Conservation (phyloP, 164 flowering plant species). For the Tetrastigma voinierianum region DNA sequence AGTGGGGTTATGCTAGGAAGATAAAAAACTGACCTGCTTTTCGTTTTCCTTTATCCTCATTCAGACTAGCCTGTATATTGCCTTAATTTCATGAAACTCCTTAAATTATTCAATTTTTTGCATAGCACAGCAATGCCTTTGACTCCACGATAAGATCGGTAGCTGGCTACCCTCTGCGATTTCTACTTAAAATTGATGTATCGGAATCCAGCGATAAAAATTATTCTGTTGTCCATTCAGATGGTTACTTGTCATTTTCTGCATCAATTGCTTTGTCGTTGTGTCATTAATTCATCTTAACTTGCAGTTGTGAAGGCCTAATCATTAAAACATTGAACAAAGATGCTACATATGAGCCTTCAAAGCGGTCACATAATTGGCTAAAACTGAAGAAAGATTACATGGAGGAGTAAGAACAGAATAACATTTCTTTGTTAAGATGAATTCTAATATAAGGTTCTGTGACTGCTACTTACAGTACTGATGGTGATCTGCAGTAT, state of each 20-base stretch:
- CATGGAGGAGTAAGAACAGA: conserved; percentile 72
- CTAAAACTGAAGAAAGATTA: conserved; percentile 96
- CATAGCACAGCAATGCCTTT: no score
- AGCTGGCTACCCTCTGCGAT: no score
- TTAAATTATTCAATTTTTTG: no score
- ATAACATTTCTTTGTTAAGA: background rate
- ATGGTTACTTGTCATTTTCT: background rate
- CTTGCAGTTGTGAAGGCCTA: conserved; percentile 88
- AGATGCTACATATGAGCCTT: conserved; percentile 97
- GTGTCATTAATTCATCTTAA: conserved; percentile 3
- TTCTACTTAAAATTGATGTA: no score
- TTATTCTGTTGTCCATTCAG: background rate
- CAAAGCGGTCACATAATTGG: conserved; percentile 93
- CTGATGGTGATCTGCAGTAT: conserved; percentile 47
- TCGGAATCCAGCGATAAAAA: no score
- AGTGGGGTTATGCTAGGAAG: no score
- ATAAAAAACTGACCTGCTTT: no score
- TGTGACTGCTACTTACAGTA: background rate
- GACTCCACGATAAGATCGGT: no score
- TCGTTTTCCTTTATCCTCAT: no score
- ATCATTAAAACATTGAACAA: conserved; percentile 83
- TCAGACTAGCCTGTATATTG: no score
- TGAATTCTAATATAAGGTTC: background rate
- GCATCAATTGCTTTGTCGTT: background rate
- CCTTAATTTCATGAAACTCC: no score